Evolutionary conservation across 2,329 filamentous ascomycete genomes (phyloP).

Genomic region (Calonectria montana): DNA sequence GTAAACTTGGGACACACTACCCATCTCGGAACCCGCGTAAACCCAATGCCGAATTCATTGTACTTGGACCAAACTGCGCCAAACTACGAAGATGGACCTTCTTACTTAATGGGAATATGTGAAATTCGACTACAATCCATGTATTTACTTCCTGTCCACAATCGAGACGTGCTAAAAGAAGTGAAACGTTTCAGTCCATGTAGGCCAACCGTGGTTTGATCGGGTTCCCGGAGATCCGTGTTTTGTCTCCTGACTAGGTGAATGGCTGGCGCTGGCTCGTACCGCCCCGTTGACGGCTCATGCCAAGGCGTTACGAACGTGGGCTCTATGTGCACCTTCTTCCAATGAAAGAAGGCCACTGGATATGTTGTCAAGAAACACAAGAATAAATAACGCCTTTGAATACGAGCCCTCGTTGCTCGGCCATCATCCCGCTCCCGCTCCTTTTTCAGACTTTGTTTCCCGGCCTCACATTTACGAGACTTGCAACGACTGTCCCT

Average conservation of each 20-base stretch:
- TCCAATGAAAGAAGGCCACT: neutral
- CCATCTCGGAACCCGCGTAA: neutral
- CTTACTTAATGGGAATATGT: neutral
- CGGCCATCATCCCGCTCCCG: neutral
- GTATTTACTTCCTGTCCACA: too few species aligned
- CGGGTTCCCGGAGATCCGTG: neutral
- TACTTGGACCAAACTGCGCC: neutral
- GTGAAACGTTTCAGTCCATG: neutral
- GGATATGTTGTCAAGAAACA: neutral
- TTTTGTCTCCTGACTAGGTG: neutral
- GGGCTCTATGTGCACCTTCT: neutral
- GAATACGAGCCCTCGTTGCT: constrained; percentile 7
- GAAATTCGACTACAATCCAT: too few species aligned
- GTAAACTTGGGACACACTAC: neutral
- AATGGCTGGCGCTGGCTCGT: neutral
- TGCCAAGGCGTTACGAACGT: neutral
- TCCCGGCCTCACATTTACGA: neutral
- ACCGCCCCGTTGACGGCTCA: neutral
- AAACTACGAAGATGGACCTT: too few species aligned
- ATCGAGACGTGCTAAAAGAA: neutral
- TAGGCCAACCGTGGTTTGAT: neutral
- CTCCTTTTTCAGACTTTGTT: neutral
- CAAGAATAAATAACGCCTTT: neutral
- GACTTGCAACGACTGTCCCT: neutral
- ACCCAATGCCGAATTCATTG: neutral